A percentile compares a stretch with the other conserved stretches of the same genome.
These are phyloP conservation scores for Scenedesmus sp. DNA, from an alignment of 163 green algal species.

Conservation along the genomic window DNA sequence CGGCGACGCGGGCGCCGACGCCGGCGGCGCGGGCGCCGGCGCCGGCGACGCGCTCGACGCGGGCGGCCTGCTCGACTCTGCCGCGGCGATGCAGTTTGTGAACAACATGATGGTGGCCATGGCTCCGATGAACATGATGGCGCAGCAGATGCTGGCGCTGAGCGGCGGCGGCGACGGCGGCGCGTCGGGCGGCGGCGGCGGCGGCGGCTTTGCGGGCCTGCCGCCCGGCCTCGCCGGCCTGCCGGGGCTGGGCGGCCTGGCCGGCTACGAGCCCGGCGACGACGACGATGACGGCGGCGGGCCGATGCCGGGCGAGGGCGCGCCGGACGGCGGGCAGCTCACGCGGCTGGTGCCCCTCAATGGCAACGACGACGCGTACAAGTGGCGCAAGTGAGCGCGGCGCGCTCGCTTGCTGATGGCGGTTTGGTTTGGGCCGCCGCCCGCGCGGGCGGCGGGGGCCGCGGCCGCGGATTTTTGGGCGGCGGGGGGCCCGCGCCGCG, in stretches of 20 bases:
- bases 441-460: too few relatives aligned
- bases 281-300: constrained; percentile 25
- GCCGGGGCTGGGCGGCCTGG: not conserved
- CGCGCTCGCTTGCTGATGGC: too few relatives aligned
- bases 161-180: not conserved
- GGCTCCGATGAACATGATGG: too few relatives aligned
- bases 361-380: constrained; percentile 38
- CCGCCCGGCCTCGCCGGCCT: not conserved
- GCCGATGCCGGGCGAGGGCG: constrained; percentile 10
- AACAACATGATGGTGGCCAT: too few relatives aligned
- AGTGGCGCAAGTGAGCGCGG: constrained; percentile 44
- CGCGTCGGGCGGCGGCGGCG: not conserved
- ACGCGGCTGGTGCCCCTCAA: constrained; percentile 19
- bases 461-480: not conserved
- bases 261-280: not conserved
- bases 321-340: constrained; percentile 17
- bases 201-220: not conserved
- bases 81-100: too few relatives aligned
- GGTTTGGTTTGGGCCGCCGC: too few relatives aligned
- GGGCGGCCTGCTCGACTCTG: too few relatives aligned
- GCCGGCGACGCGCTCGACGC: too few relatives aligned
- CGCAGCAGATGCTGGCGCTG: too few relatives aligned
- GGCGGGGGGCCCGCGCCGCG: too few relatives aligned
- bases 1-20: too few relatives aligned
- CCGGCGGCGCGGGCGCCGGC: too few relatives aligned